Percentiles rank a stretch among this genome's conserved stretches.
Conservation (phyloP, 768 basidiomycete species). For the Harrya chromipes region DNA sequence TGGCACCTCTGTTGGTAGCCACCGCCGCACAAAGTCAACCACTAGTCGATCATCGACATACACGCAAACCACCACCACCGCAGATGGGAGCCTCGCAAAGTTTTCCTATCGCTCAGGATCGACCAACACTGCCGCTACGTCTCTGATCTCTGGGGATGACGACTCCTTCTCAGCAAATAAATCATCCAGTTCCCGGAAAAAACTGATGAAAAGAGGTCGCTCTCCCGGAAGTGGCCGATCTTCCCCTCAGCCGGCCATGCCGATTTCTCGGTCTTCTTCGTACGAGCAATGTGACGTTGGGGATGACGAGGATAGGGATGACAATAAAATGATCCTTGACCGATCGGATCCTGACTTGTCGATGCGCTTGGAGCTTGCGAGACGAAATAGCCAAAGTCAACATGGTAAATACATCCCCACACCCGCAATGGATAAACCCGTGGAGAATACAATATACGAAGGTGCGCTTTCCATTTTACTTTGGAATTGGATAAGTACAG, state of each 20-base stretch:
- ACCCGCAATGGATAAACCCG: constrained; percentile 42
- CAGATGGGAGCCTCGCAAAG: constrained; percentile 64
- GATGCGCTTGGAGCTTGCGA: constrained; percentile 75
- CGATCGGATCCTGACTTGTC: constrained; percentile 75
- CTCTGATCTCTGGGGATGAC: constrained; percentile 60
- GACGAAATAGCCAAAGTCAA: constrained; percentile 81
- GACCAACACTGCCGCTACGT: constrained; percentile 60
- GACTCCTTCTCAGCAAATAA: constrained; percentile 47
- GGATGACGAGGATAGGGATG: constrained; percentile 46
- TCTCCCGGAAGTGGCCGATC: constrained; percentile 40
- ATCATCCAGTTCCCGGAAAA: constrained; percentile 45
- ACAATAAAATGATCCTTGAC: constrained; percentile 44
- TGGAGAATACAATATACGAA: constrained; percentile 76
- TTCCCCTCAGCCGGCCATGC: constrained; percentile 32
- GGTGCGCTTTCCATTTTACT: constrained; percentile 39
- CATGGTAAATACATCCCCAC: constrained; percentile 43
- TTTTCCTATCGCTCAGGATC: constrained; percentile 73
- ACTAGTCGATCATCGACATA: constrained; percentile 70
- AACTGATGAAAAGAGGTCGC: constrained; percentile 44
- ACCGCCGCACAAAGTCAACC: constrained; percentile 60
- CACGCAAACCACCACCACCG: constrained; percentile 66
- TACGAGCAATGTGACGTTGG: constrained; percentile 36
- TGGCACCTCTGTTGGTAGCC: constrained; percentile 64
- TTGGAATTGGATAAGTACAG: constrained; percentile 5
- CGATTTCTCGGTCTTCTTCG: constrained; percentile 44